These are phyloP conservation scores for Jacaranda copaia DNA, from an alignment of 257 asterid species.

Conservation along the genomic window DNA sequence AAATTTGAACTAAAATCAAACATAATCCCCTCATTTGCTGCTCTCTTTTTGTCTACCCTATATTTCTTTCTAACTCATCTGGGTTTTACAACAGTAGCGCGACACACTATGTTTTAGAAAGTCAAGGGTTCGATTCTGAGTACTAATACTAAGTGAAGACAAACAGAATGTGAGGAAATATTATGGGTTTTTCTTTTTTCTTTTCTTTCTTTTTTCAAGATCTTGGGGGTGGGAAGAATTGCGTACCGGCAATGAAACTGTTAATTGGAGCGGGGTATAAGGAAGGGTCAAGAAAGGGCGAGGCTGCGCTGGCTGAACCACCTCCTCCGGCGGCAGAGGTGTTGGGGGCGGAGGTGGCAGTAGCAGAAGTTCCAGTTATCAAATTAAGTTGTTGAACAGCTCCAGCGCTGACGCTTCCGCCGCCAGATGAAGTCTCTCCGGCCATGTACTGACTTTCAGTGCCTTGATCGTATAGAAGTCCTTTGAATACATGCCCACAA, in stretches of 20 bases:
- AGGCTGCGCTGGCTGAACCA: conserved; percentile 32
- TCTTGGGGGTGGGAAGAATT: conserved; percentile 96
- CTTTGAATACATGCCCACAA: conserved; percentile 89
- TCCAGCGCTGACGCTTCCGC: conserved; percentile 78
- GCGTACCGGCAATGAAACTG: conserved; percentile 92
- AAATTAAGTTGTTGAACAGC: conserved; percentile 60
- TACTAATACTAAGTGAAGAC: not conserved
- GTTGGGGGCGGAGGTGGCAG: conserved; percentile 46
- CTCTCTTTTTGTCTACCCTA: conserved; percentile 28
- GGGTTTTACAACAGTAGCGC: conserved; percentile 37
- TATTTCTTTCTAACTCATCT: conserved; percentile 33
- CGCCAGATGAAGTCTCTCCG: conserved; percentile 77
- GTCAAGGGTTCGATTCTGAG: conserved; percentile 22
- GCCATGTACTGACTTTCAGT: conserved; percentile 72
- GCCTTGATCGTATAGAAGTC: conserved; percentile 92
- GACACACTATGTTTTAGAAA: conserved; percentile 15
- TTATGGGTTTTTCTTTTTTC: not conserved
- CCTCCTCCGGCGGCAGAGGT: conserved; percentile 43
- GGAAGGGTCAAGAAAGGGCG: conserved; percentile 64
- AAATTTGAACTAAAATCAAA: conserved; percentile 43
- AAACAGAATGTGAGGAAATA: not conserved
- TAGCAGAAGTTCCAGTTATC: conserved; percentile 51
- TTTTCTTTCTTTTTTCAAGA: conserved; percentile 40
- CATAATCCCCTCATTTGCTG: conserved; percentile 52
- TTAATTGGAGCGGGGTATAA: conserved; percentile 70